Percentiles rank a stretch among this genome's conserved stretches.
Evolutionary conservation across 2,329 filamentous ascomycete species (phyloP).

Genomic region (Paecilomyces variotii): DNA sequence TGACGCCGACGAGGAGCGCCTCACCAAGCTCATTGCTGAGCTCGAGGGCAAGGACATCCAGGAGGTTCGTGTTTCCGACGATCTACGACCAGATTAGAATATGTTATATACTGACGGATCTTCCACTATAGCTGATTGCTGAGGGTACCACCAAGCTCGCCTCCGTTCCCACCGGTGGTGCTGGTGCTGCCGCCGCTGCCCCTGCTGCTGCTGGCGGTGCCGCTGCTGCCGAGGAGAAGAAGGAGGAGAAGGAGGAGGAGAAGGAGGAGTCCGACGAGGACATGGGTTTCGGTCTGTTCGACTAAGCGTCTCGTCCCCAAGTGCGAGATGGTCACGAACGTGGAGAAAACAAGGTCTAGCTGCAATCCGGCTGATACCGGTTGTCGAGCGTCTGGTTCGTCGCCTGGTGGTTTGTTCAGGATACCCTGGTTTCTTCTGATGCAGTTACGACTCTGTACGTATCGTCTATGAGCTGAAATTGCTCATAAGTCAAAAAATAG

Average conservation of each 20-base stretch:
- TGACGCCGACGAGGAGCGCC: conserved; percentile 82
- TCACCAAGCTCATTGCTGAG: conserved; percentile 80
- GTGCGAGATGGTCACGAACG: conserved; percentile 35
- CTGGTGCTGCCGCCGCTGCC: conserved; percentile 55
- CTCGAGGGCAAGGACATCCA: conserved; percentile 62
- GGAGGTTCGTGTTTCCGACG: conserved; percentile 55
- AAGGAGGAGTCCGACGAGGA: conserved; percentile 67
- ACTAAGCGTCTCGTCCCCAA: conserved; percentile 35
- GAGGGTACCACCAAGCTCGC: conserved; percentile 90
- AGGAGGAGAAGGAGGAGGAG: conserved; percentile 69
- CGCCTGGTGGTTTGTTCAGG: conserved; percentile 16
- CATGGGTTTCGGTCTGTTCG: conserved; percentile 69
- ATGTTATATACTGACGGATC: conserved; percentile 9
- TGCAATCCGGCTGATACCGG: conserved; percentile 15
- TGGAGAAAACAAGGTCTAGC: conserved; percentile 50
- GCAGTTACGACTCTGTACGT: conserved; percentile 28
- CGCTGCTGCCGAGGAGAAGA: conserved; percentile 51
- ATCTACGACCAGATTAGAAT: background rate
- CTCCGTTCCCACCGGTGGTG: conserved; percentile 89
- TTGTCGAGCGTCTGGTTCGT: conserved; percentile 17
- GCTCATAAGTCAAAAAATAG: background rate
- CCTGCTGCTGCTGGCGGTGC: conserved; percentile 59
- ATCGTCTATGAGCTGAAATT: conserved; percentile 17
- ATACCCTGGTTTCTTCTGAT: conserved; percentile 24
- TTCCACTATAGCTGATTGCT: conserved; percentile 64